Evolutionary conservation across 129 eudicot genomes (phyloP).

Genomic region (Mikania micrantha): DNA sequence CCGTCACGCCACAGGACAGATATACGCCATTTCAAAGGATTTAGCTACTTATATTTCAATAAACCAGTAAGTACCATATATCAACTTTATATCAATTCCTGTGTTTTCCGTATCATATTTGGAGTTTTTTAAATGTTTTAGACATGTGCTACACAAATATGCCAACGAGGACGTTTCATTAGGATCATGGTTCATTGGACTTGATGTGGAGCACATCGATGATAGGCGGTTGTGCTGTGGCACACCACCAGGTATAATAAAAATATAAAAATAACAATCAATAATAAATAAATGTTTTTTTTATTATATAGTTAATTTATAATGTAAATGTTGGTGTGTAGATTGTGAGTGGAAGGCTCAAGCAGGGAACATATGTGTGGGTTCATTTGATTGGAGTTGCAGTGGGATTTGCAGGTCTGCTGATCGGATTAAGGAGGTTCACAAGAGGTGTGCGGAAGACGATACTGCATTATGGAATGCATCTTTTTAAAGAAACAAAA

Average conservation of each 20-base stretch:
- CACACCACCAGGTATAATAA: constrained; percentile 76
- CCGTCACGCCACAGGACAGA: constrained; percentile 92
- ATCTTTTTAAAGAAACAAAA: constrained; percentile 23
- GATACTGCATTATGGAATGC: constrained; percentile 62
- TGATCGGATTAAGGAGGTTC: constrained; percentile 83
- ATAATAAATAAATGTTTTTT: background rate
- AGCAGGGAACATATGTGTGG: constrained; percentile 87
- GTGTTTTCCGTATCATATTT: background rate
- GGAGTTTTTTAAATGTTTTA: constrained; percentile 8
- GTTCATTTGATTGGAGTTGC: constrained; percentile 93
- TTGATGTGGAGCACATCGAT: constrained; percentile 77
- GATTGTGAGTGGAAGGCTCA: constrained; percentile 98
- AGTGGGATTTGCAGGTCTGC: constrained; percentile 80
- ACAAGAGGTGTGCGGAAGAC: constrained; percentile 83
- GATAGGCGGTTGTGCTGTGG: constrained; percentile 86
- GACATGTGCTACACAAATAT: constrained; percentile 79
- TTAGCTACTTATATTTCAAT: constrained; percentile 74
- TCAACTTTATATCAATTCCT: background rate
- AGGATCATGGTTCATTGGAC: constrained; percentile 90
- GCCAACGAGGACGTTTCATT: constrained; percentile 85
- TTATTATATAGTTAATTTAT: background rate
- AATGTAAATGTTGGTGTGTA: constrained; percentile 19
- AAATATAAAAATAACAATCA: background rate
- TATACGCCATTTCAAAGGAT: constrained; percentile 85
- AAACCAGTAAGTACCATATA: constrained; percentile 65